These are phyloP conservation scores for Isoetes taiwanensis DNA, from an alignment of 75 land plant species.

Conservation along the genomic window DNA sequence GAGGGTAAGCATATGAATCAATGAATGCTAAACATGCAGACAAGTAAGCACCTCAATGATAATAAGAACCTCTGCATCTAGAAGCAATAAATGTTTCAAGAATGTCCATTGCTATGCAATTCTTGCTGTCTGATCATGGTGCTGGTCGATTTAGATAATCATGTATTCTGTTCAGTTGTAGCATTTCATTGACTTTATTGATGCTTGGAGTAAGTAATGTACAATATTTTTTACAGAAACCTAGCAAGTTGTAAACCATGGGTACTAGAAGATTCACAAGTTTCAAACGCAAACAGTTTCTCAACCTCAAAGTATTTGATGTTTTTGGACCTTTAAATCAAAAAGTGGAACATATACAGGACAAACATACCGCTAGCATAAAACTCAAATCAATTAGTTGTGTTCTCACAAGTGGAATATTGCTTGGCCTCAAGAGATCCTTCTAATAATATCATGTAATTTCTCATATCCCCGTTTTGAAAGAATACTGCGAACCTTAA, in stretches of 20 bases:
- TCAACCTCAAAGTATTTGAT: no score
- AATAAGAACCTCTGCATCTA: conserved; percentile 92
- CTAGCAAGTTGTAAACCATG: no score
- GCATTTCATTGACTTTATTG: no score
- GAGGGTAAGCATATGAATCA: no score
- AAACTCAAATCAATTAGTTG: conserved; percentile 78
- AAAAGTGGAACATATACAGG: background rate
- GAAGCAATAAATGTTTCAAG: conserved; percentile 72
- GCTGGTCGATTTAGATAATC: conserved; percentile 74
- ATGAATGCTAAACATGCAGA: no score
- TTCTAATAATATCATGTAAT: conserved; percentile 87
- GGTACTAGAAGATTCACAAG: no score
- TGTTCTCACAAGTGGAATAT: conserved; percentile 65
- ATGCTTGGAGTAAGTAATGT: no score
- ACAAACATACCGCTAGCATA: conserved; percentile 59
- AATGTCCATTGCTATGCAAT: conserved; percentile 82
- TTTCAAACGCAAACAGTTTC: no score
- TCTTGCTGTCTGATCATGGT: conserved; percentile 69
- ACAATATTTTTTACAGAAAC: no score
- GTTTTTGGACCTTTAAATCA: no score
- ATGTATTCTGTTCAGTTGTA: conserved; percentile 74
- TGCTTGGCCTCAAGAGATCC: conserved; percentile 64
- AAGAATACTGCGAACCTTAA: conserved; percentile 87
- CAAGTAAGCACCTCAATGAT: no score
- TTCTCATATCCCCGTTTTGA: conserved; percentile 87